Conservation (phyloP, 2,329 filamentous ascomycete species). For the Pseudogymnoascus sp. region DNA sequence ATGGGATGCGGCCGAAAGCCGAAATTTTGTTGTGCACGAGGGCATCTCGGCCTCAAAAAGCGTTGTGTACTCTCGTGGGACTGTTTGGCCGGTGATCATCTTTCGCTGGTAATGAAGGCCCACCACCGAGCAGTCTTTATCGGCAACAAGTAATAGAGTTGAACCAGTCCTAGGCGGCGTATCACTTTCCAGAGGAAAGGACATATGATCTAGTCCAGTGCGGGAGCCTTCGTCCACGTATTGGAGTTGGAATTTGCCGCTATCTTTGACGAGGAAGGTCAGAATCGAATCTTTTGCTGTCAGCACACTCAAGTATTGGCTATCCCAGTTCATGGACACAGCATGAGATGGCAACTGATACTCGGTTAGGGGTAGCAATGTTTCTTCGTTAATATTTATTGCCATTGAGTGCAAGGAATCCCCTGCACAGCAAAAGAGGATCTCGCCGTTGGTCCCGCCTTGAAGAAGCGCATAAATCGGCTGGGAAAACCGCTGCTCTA, state of each 20-base stretch:
- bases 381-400: constrained; percentile 43
- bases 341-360: constrained; percentile 47
- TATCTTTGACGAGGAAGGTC: constrained; percentile 37
- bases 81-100: not conserved
- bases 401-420: constrained; percentile 46
- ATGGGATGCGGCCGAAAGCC: constrained; percentile 41
- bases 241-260: constrained; percentile 22
- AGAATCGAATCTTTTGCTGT: constrained; percentile 48
- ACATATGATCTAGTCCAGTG: constrained; percentile 22
- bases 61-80: not conserved
- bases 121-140: constrained; percentile 24
- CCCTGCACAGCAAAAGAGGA: constrained; percentile 48
- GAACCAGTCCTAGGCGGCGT: constrained; percentile 11
- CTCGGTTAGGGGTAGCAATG: constrained; percentile 38
- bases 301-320: constrained; percentile 41
- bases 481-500: not conserved
- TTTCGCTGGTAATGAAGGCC: constrained; percentile 17
- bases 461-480: not conserved
- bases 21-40: constrained; percentile 45
- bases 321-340: constrained; percentile 39
- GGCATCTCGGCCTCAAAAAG: constrained; percentile 46
- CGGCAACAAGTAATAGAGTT: constrained; percentile 25
- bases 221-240: constrained; percentile 27
- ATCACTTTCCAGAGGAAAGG: constrained; percentile 4
- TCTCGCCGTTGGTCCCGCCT: not conserved